These are phyloP conservation scores for Cyclostephanos invisitatus DNA, from an alignment of 108 stramenopile species.

Conservation along the genomic window DNA sequence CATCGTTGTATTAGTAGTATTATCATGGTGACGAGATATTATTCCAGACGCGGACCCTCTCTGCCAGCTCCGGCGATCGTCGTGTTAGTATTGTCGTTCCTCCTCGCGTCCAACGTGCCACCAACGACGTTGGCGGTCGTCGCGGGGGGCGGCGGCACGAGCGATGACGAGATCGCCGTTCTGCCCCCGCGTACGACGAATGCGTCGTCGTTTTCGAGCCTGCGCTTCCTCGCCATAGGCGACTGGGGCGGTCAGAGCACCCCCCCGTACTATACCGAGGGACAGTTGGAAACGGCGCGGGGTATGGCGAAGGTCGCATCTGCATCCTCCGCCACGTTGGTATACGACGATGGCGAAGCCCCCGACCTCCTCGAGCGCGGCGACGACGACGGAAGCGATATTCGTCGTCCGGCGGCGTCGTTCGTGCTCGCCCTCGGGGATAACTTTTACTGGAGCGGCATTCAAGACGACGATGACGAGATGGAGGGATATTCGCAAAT, in stretches of 20 bases:
- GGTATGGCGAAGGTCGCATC: slow-evolving; percentile 57
- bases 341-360: not conserved
- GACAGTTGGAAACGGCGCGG: slow-evolving; percentile 42
- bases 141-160: not conserved
- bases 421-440: slow-evolving; percentile 58
- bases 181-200: no score
- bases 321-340: not conserved
- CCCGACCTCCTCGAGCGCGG: not conserved
- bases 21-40: not conserved
- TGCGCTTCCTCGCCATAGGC: slow-evolving; percentile 55
- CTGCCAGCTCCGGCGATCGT: not conserved
- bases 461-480: slow-evolving; percentile 12
- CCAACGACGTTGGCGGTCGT: not conserved
- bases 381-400: not conserved
- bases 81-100: not conserved
- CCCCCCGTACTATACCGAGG: slow-evolving; percentile 43
- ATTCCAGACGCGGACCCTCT: not conserved
- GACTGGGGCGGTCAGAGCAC: slow-evolving; percentile 56
- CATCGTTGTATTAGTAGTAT: no score
- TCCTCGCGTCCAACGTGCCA: not conserved
- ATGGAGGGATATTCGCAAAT: not conserved
- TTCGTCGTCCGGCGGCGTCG: slow-evolving; percentile 20
- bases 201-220: not conserved
- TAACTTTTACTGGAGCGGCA: slow-evolving; percentile 52
- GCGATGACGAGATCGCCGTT: no score